Base-by-base conservation (phyloP, 1,284 basidiomycete genomes). In the Trichosporon sp. region DNA sequence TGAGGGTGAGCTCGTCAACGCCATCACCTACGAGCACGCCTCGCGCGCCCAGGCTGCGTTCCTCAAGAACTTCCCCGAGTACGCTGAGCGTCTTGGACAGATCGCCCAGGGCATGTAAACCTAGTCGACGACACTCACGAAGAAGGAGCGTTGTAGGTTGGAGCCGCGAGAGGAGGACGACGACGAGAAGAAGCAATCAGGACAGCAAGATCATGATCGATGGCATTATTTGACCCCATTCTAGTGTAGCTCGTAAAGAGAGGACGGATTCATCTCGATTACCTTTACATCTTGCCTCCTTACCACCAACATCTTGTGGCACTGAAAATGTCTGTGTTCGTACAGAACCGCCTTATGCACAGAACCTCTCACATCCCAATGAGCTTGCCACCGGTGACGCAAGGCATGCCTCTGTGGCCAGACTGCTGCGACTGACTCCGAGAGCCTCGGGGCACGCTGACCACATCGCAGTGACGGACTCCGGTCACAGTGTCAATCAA, bases 1-100 rank as follows among this genome's bases (percentile, higher is more conserved):
- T 44, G 95, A 98, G 83, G 89, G 89, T 0, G 97, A 99, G 86
- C 85, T 99, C 72, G 86, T 91, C 65, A 92, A 91, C 79, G 92
- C 95, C 35, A 85, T 98, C 79, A 94, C 92, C 25, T 97, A 73
- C 77, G 77, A 79, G 69, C 77, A 93, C 89, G 92, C 93, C 9
- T 91, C 92, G 65, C 85, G 86, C 68, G 88, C 93, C 13, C 93
- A 95, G 80, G 83, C 91, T 66, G 87, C 92, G 75, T 96, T 96
- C 83, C 85, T 90, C 80, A 86, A 88, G 78, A 89, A 88, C 75
- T 95, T 93, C 80, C 93, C 93, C 0, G 87, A 90, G 72, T 89
- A 90, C 87, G 92, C 90, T 9, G 80, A 81, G 68, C 72, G 80
- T 53, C 73, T 85, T 65, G 81, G 80, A 70, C 80, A 82, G 73